These are phyloP conservation scores for Aureobasidium uvarum DNA, from an alignment of 2,329 filamentous ascomycete genomes.

Conservation along the genomic window DNA sequence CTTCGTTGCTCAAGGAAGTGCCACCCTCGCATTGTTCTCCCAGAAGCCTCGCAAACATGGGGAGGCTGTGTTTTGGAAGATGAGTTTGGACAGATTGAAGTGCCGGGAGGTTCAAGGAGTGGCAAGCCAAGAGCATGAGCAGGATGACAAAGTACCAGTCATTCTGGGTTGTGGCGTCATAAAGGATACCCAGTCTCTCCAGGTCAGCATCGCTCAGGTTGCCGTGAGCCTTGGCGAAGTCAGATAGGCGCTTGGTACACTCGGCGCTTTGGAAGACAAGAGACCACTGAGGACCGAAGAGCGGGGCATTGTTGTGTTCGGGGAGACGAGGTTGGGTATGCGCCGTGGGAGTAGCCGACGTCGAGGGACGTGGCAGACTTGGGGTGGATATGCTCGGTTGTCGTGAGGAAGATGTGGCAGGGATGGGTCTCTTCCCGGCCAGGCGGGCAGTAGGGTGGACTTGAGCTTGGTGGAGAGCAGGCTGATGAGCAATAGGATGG, in stretches of 20 bases:
- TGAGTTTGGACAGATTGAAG: not conserved
- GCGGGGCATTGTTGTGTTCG: not conserved
- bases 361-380: not conserved
- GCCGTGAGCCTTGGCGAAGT: not conserved
- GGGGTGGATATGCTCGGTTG: not conserved
- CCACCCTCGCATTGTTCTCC: not conserved
- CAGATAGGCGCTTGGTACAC: not conserved
- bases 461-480: not conserved
- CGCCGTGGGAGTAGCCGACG: not conserved
- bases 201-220: constrained; percentile 3
- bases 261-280: not conserved
- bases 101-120: not conserved
- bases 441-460: not conserved
- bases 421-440: not conserved
- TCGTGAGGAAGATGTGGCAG: not conserved
- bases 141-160: constrained; percentile 24
- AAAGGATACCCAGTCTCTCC: constrained; percentile 6
- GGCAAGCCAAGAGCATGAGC: constrained; percentile 4
- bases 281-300: constrained; percentile 7
- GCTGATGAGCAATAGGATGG: not conserved
- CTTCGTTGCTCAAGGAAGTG: not conserved
- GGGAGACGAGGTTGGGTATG: not conserved
- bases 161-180: not conserved
- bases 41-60: not conserved
- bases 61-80: not conserved